A percentile compares a stretch with the other conserved stretches of the same genome.
Conservation (phyloP, 139 green algal genomes). For the Chlorella sp. region DNA sequence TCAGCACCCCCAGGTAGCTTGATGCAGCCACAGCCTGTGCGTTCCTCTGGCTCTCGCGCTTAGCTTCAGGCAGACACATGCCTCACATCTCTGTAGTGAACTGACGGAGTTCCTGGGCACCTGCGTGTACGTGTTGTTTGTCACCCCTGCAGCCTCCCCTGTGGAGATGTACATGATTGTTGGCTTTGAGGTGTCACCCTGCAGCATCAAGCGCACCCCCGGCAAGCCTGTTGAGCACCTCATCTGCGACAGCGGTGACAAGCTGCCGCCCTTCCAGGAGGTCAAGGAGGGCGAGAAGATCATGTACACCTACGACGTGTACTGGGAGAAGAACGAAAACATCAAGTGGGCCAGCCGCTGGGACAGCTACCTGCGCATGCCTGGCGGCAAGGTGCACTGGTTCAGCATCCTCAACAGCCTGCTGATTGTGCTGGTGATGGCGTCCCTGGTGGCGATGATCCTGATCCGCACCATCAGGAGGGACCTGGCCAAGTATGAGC, state of each 20-base stretch:
- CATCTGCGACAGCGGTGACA: slow-evolving; percentile 48
- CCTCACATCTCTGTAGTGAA: too few species aligned
- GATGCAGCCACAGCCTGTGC: too few species aligned
- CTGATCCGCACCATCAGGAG: slow-evolving; percentile 81
- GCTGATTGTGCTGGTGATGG: slow-evolving; percentile 92
- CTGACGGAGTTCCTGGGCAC: too few species aligned
- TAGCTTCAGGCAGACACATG: too few species aligned
- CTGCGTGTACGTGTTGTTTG: too few species aligned
- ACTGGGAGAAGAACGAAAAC: slow-evolving; percentile 65
- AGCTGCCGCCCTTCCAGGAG: slow-evolving; percentile 18
- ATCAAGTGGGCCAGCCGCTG: slow-evolving; percentile 87
- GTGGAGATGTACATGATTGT: slow-evolving; percentile 79
- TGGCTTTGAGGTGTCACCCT: slow-evolving; percentile 87
- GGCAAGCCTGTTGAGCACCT: slow-evolving; percentile 52
- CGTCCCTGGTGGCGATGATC: slow-evolving; percentile 83
- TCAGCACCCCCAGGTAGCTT: too few species aligned
- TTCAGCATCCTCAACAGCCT: slow-evolving; percentile 93
- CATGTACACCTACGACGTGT: slow-evolving; percentile 88
- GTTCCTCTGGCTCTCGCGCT: too few species aligned
- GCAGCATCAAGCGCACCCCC: slow-evolving; percentile 64
- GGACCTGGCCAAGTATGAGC: slow-evolving; percentile 90
- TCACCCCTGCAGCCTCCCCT: too few species aligned
- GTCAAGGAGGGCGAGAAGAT: slow-evolving; percentile 66
- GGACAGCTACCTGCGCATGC: slow-evolving; percentile 95
- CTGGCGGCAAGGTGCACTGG: slow-evolving; percentile 82